Evolutionary conservation across 1,139 yeast species (phyloP), one percentile per base, ranked within the genome.

Genomic region (Suhomyces ambrosiae): DNA sequence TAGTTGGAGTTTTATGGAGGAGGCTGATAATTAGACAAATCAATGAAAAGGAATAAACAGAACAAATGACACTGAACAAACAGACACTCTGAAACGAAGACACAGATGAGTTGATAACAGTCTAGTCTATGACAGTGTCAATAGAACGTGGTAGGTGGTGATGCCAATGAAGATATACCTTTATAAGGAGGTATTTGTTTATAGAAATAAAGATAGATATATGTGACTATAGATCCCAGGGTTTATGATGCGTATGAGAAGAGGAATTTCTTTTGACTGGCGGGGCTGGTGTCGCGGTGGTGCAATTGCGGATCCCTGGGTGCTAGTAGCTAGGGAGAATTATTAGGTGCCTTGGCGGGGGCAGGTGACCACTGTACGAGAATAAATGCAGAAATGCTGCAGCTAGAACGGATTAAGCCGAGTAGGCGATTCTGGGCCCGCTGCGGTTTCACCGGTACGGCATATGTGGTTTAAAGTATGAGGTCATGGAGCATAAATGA

Each of bases 211-310:
- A 19, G 16, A 28, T 28, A 28, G 31, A 28, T 16, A n/a, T 19
- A 7, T 11, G 22, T 28, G 23, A 28, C 23, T 28, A 18, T 12
- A 27, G 21, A 27, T 14, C 21, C 21, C 7, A n/a, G 11, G 15
- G 5, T 18, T 18, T 6, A 8, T 18, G 21, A 18, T 18, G 21
- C 21, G 21, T 18, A 18, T 15, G 19, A 13, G 19, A 26, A 16
- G 12, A 8, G 18, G 6, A 26, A 26, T 26, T 26, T 26, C 29
- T 26, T 26, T 24, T 24, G 10, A 12, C 15, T 8, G 9, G 27
- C 24, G 27, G 27, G 15, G 27, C 27, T 6, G 16, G 8, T 18
- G 21, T 12, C 27, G 27, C 29, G 29, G 29, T 14, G 12, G 19
- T 26, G 29, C 16, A 26, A 10, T 8, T 7, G 18, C 29, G 29